These are phyloP conservation scores for Solanum aculeatissimum DNA, from an alignment of 305 asterid genomes.

Conservation along the genomic window DNA sequence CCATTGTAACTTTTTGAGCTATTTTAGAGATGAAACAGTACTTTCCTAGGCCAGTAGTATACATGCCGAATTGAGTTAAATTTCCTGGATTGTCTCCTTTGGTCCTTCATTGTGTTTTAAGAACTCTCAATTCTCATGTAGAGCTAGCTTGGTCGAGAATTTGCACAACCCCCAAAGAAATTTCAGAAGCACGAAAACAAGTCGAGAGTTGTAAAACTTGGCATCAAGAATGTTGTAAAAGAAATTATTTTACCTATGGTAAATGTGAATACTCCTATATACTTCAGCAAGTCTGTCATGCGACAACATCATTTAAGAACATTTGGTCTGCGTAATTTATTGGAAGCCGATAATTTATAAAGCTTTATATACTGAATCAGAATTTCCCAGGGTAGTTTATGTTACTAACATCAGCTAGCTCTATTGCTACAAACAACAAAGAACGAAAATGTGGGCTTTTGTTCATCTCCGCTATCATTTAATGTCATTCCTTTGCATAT, in stretches of 20 bases:
- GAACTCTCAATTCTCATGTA: neutral
- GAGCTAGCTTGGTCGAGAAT: neutral
- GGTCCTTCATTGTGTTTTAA: neutral
- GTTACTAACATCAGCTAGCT: neutral
- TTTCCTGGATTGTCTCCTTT: neutral
- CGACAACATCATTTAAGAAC: neutral
- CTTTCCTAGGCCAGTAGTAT: neutral
- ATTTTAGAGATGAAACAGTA: neutral
- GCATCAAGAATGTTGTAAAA: neutral
- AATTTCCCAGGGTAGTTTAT: neutral
- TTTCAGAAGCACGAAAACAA: neutral
- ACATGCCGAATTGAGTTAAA: neutral
- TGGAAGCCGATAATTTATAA: neutral
- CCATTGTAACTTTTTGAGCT: neutral
- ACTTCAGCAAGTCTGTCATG: too few species aligned
- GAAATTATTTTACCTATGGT: neutral
- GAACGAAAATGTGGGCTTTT: neutral
- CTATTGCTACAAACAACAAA: neutral
- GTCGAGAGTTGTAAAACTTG: neutral
- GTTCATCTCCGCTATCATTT: neutral
- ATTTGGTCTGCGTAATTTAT: neutral
- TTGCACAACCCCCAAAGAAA: neutral
- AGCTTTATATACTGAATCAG: neutral
- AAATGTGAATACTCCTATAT: neutral
- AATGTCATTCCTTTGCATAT: neutral